Evolutionary conservation across 176 grass and related monocot genomes (phyloP), one percentile per base, ranked within the genome.

Genomic region (Hyparrhenia diplandra): DNA sequence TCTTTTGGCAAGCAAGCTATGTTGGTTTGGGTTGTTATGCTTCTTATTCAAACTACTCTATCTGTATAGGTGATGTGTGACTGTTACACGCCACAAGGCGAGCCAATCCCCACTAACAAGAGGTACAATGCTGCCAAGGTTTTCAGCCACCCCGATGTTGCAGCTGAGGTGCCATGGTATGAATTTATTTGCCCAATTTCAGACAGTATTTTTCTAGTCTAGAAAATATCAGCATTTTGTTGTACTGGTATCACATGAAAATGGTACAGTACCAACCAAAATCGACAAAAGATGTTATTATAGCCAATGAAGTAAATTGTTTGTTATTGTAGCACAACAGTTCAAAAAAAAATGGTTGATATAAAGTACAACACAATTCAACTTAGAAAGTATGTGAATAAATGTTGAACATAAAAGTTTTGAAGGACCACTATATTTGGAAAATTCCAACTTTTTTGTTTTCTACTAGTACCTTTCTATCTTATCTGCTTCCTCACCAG

Each of bases 81-180:
- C 89, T 97, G 95, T 76, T 94, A 94, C 67, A 97, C 95, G 36
- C 95, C 95, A 27, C 90, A 92, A 85, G 95, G 92, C 5, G 88
- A 57, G 64, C 85, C 95, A 52, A 90, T 97, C 52, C 89, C 89
- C 17, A 94, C 85, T 16, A 97, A 97, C 92, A 97, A 97, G 83
- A 90, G 95, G 81, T 8, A 74, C 88, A 90, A 87, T 66, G 92
- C 95, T 28, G 95, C 95, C 64, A 92, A 85, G 79, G 85, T 94
- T 64, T 97, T 97, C 68, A 89, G 84, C 92, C 75, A 85, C 77
- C 87, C 95, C 17, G 75, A 73, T 4, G 95, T 97, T 49, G 74
- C 37, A 34, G 80, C 80, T 72, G 95, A 94, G 80, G 92, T 87
- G 65, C 54, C 95, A 72, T 97, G 95, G 95, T 97, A 90, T 10